These are phyloP conservation scores for Blakeslea trispora DNA, from an alignment of 371 early-diverging fungal species.

Conservation along the genomic window DNA sequence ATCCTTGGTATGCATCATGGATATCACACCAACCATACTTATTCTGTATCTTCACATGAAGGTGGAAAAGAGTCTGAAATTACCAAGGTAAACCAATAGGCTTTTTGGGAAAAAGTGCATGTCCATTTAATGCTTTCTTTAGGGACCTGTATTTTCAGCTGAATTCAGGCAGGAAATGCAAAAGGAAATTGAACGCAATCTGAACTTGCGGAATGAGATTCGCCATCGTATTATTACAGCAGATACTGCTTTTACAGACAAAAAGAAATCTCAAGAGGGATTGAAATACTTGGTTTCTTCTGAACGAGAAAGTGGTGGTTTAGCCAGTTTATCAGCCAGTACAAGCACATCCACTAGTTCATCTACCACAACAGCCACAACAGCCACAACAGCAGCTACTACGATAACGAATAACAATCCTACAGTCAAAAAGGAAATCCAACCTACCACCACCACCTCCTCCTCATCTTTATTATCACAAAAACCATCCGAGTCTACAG, in stretches of 20 bases:
- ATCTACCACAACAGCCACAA: slow-evolving; percentile 14
- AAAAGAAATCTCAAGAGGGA: slow-evolving; percentile 49
- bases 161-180: slow-evolving; percentile 59
- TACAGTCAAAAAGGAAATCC: slow-evolving; percentile 27
- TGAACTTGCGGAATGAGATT: slow-evolving; percentile 45
- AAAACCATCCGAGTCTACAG: slow-evolving; percentile 7
- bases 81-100: slow-evolving; percentile 42
- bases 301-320: slow-evolving; percentile 36
- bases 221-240: slow-evolving; percentile 51
- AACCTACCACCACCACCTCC: no score
- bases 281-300: slow-evolving; percentile 48
- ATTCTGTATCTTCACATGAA: slow-evolving; percentile 34
- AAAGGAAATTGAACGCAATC: slow-evolving; percentile 54
- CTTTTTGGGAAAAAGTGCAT: not conserved
- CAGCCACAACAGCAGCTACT: no score
- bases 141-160: slow-evolving; percentile 56
- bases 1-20: slow-evolving; percentile 23
- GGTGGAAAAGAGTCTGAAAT: slow-evolving; percentile 46
- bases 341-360: slow-evolving; percentile 36
- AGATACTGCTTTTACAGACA: slow-evolving; percentile 37
- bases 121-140: not conserved
- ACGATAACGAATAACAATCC: no score
- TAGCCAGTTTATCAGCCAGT: slow-evolving; percentile 32
- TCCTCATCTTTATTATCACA: not conserved
- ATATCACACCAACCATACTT: slow-evolving; percentile 13